Conservation (phyloP, 306 rosid species). For the Glycine tomentella region DNA sequence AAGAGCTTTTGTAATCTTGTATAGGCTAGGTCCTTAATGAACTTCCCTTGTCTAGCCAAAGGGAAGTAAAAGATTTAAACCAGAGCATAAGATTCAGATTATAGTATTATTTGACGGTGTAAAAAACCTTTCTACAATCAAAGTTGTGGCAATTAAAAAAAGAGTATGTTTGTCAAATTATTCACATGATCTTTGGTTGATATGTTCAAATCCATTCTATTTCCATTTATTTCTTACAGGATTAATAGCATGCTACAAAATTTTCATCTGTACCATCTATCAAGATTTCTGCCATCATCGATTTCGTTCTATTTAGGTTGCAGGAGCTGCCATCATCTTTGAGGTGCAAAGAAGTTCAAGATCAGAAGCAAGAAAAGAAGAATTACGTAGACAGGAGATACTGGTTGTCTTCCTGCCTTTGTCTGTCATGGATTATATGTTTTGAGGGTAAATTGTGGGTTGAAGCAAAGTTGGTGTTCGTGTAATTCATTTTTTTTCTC, state of each 20-base stretch:
- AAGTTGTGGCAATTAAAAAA: background rate
- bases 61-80: too few species aligned
- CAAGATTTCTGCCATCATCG: conserved; percentile 1
- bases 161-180: background rate
- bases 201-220: too few species aligned
- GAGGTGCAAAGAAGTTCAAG: conserved; percentile 63
- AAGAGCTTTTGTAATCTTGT: too few species aligned
- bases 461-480: too few species aligned
- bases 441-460: background rate
- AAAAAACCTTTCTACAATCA: too few species aligned
- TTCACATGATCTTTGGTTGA: background rate
- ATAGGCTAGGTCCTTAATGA: too few species aligned
- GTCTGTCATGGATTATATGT: conserved; percentile 1
- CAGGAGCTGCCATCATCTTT: conserved; percentile 56
- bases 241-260: background rate
- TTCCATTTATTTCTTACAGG: too few species aligned
- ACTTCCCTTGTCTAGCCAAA: too few species aligned
- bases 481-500: conserved; percentile 7
- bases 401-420: conserved; percentile 47
- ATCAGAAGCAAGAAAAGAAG: conserved; percentile 62
- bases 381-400: conserved; percentile 51
- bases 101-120: too few species aligned
- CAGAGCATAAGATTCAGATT: too few species aligned
- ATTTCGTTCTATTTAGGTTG: conserved; percentile 51
- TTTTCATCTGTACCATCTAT: conserved; percentile 1